phyloP scores from a whole-genome alignment of 1,284 basidiomycete species.

The Heimioporus punctisporus region DNA sequence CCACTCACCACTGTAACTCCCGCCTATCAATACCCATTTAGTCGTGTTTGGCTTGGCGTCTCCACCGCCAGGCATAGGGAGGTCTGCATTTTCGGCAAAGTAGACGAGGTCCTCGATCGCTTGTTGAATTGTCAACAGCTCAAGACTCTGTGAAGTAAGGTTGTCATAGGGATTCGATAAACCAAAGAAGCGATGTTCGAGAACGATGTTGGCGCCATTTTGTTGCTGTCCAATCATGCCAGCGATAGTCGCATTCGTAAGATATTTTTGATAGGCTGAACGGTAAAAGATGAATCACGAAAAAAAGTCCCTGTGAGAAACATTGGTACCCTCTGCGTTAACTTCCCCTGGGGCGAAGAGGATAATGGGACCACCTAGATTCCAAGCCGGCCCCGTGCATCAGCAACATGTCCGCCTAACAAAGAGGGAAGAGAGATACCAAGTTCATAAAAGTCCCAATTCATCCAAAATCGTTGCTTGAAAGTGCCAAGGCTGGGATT shows the following conservation, averaged over 20 bases:
- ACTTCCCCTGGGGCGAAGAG: constrained; percentile 53
- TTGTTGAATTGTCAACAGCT: constrained; percentile 68
- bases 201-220: constrained; percentile 50
- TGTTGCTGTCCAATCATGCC: constrained; percentile 71
- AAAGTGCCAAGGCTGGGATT: constrained; percentile 77
- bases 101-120: constrained; percentile 72
- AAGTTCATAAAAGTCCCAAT: constrained; percentile 58
- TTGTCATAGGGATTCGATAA: constrained; percentile 60
- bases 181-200: constrained; percentile 61
- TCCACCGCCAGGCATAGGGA: constrained; percentile 69
- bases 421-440: constrained; percentile 28
- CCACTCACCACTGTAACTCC: constrained; percentile 59
- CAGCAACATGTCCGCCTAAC: neutral
- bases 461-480: constrained; percentile 72
- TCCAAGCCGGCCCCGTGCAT: neutral
- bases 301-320: constrained; percentile 14
- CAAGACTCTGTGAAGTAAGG: constrained; percentile 59
- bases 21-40: constrained; percentile 73
- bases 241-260: constrained; percentile 63
- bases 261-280: constrained; percentile 20
- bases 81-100: constrained; percentile 65
- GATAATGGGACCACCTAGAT: constrained; percentile 67
- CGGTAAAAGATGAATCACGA: constrained; percentile 39
- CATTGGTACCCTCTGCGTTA: constrained; percentile 52
- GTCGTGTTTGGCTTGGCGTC: constrained; percentile 55